phyloP scores from a whole-genome alignment of 2,329 filamentous ascomycete genomes.

The Zymoseptoria tritici region DNA sequence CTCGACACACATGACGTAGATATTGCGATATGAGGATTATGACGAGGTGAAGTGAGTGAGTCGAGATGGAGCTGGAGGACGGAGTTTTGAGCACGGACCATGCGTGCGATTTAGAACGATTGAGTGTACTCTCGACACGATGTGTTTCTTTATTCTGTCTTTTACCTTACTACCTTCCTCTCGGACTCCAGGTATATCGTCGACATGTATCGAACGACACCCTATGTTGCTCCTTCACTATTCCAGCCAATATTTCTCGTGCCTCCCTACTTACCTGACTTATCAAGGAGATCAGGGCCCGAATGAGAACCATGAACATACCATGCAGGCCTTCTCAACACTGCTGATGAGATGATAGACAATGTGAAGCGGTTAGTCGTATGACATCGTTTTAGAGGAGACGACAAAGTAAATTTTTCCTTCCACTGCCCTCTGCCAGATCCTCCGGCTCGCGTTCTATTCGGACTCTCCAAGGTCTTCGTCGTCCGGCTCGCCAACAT shows the following conservation, averaged over 20 bases:
- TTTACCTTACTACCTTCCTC: background rate
- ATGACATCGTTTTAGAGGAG: too few relatives aligned
- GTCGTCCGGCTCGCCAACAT: background rate
- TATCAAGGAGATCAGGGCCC: too few relatives aligned
- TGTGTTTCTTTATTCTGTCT: background rate
- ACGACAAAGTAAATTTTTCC: too few relatives aligned
- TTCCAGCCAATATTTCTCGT: too few relatives aligned
- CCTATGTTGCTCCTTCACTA: background rate
- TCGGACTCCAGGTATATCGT: background rate
- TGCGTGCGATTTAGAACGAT: background rate
- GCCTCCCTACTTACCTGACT: too few relatives aligned
- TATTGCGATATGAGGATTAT: background rate
- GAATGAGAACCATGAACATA: too few relatives aligned
- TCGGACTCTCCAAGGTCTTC: background rate
- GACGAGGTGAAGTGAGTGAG: background rate
- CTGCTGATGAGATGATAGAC: too few relatives aligned
- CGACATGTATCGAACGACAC: background rate
- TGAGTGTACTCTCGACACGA: background rate
- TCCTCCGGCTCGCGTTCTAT: background rate
- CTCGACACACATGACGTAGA: background rate
- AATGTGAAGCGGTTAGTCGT: too few relatives aligned
- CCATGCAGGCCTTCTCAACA: too few relatives aligned
- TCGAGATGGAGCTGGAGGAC: background rate
- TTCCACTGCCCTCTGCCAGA: background rate
- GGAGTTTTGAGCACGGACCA: background rate